Percentiles rank a stretch among this genome's conserved stretches.
Evolutionary conservation across 129 eudicot species (phyloP).

Genomic region (Flaveria sonorensis): DNA sequence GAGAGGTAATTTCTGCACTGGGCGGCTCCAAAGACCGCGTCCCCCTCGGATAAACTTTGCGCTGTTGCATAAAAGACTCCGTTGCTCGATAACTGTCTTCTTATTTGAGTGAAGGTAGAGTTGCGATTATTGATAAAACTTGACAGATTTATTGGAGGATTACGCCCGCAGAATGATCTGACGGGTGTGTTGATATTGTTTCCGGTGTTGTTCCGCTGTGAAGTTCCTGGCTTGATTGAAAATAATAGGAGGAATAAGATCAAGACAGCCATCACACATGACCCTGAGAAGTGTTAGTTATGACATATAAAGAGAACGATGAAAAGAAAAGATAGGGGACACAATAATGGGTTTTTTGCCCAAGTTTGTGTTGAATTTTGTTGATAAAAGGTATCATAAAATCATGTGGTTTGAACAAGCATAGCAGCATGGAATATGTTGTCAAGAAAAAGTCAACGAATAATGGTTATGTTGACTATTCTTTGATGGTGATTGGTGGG

Average conservation of each 20-base stretch:
- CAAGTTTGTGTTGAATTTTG: not conserved
- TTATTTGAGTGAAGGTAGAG: constrained; percentile 25
- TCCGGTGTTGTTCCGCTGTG: constrained; percentile 28
- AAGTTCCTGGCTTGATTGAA: not conserved
- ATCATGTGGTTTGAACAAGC: not conserved
- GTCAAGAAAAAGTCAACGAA: constrained; percentile 16
- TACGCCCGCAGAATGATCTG: constrained; percentile 39
- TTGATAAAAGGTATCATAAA: not conserved
- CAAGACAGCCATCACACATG: constrained; percentile 27
- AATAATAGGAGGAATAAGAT: constrained; percentile 12
- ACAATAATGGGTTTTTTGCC: not conserved
- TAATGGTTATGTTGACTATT: not conserved
- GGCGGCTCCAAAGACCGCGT: constrained; percentile 37
- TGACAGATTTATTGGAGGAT: constrained; percentile 27
- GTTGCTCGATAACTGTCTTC: constrained; percentile 31
- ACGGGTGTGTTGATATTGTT: constrained; percentile 31
- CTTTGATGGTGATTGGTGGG: constrained; percentile 17
- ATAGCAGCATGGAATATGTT: constrained; percentile 17
- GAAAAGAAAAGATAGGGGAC: not conserved
- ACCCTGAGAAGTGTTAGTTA: constrained; percentile 18
- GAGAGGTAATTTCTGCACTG: constrained; percentile 52
- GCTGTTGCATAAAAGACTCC: constrained; percentile 30
- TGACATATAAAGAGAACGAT: not conserved
- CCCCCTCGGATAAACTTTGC: constrained; percentile 25
- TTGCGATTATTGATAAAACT: constrained; percentile 32